Evolutionary conservation across 2,329 filamentous ascomycete species (phyloP).

Genomic region (Alternaria triticimaculans): DNA sequence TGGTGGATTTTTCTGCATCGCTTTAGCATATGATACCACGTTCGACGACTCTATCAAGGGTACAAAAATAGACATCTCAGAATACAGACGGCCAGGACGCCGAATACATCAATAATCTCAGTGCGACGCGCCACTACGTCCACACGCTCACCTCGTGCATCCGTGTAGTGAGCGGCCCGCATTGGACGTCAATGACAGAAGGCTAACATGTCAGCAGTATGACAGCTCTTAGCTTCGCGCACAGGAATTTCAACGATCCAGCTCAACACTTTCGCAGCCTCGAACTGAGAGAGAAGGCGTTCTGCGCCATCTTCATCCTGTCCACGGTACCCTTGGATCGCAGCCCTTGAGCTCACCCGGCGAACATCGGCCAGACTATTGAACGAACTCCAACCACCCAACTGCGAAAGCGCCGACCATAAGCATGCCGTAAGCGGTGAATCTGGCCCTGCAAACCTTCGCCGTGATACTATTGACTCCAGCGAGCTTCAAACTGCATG

Average conservation of each 20-base stretch:
- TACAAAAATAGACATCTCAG: background rate
- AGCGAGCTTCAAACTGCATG: background rate
- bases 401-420: background rate
- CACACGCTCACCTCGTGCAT: background rate
- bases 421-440: background rate
- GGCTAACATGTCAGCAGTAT: background rate
- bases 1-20: background rate
- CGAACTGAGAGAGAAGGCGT: background rate
- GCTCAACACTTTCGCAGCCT: too few relatives aligned
- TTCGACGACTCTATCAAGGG: conserved; percentile 9
- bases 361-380: background rate
- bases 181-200: background rate
- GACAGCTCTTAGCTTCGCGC: background rate
- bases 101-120: background rate
- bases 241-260: background rate
- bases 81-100: background rate
- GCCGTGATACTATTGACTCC: background rate
- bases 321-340: background rate
- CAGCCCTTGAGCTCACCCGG: background rate
- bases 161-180: background rate
- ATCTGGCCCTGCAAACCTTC: background rate
- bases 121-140: background rate
- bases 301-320: background rate
- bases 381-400: background rate
- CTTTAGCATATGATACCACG: conserved; percentile 1